A percentile compares a stretch with the other conserved stretches of the same genome.
These are phyloP conservation scores for Dissophora globulifera DNA, from an alignment of 192 early-diverging fungal genomes.

Conservation along the genomic window DNA sequence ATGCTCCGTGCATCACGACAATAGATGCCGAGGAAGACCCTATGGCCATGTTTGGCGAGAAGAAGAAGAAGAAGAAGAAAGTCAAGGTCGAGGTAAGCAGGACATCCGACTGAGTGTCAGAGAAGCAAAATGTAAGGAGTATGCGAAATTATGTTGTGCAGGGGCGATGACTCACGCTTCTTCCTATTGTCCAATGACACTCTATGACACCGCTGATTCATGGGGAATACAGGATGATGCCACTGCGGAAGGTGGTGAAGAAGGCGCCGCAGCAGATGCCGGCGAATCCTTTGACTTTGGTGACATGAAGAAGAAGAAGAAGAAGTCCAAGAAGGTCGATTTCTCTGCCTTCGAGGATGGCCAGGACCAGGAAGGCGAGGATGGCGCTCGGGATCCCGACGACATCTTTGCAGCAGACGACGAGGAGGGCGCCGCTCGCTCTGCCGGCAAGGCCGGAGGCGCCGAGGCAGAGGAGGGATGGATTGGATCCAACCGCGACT, in stretches of 20 bases:
- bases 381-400: slow-evolving; percentile 63
- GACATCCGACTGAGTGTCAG: too few relatives aligned
- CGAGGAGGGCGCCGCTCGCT: slow-evolving; percentile 56
- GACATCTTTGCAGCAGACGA: slow-evolving; percentile 59
- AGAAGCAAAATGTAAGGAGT: too few relatives aligned
- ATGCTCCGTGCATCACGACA: neutral
- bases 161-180: too few relatives aligned
- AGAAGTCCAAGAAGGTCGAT: slow-evolving; percentile 84
- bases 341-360: slow-evolving; percentile 75
- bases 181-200: neutral
- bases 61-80: slow-evolving; percentile 94
- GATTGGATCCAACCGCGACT: slow-evolving; percentile 74
- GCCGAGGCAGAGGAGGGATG: slow-evolving; percentile 75
- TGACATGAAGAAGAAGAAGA: slow-evolving; percentile 82
- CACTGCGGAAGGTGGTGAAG: slow-evolving; percentile 57
- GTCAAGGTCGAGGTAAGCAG: slow-evolving; percentile 61
- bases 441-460: slow-evolving; percentile 44
- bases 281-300: slow-evolving; percentile 70
- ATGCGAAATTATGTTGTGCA: too few relatives aligned
- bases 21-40: slow-evolving; percentile 62
- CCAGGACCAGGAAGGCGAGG: slow-evolving; percentile 67
- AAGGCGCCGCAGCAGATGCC: slow-evolving; percentile 51
- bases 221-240: slow-evolving; percentile 50
- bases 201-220: too few relatives aligned
- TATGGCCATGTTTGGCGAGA: slow-evolving; percentile 77